Conservation (phyloP, 192 early-diverging fungal species). For the Coemansia nantahalensis region DNA sequence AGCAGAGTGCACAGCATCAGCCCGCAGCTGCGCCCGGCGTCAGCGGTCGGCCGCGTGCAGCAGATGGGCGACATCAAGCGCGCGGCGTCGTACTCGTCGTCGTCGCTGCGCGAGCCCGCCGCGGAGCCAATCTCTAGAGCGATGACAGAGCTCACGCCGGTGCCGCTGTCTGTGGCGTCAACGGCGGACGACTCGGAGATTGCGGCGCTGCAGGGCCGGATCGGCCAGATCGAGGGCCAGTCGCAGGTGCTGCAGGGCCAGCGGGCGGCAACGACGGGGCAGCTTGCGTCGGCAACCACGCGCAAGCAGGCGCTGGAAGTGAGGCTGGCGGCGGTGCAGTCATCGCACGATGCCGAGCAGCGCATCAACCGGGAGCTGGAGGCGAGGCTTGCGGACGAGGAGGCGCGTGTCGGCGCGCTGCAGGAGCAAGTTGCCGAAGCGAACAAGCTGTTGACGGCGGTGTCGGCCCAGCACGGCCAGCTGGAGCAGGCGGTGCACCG, state of each 20-base stretch:
- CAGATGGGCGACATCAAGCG: constrained; percentile 28
- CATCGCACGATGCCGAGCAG: constrained; percentile 48
- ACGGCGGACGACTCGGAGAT: constrained; percentile 23
- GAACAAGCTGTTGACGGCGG: constrained; percentile 25
- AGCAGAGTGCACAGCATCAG: constrained; percentile 28
- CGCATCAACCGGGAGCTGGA: constrained; percentile 51
- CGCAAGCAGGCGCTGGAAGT: constrained; percentile 53
- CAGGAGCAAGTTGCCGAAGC: constrained; percentile 40
- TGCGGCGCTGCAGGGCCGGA: constrained; percentile 28
- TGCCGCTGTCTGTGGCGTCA: constrained; percentile 20
- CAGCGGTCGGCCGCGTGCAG: constrained; percentile 17
- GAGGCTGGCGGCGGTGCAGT: constrained; percentile 36
- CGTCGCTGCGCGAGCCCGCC: constrained; percentile 13
- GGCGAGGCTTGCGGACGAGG: constrained; percentile 41
- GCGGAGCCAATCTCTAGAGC: constrained; percentile 20
- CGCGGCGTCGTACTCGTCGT: constrained; percentile 22
- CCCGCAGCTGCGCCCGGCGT: constrained; percentile 27
- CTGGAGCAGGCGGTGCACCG: constrained; percentile 44
- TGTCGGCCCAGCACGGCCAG: constrained; percentile 38
- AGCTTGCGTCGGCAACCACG: constrained; percentile 27
- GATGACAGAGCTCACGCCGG: constrained; percentile 23
- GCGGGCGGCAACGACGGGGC: constrained; percentile 26
- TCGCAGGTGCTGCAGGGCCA: constrained; percentile 45
- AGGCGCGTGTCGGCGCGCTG: constrained; percentile 19
- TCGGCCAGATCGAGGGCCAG: constrained; percentile 42